These are phyloP conservation scores for Chondrus crispus DNA, from an alignment of 23 red algal species.

Conservation along the genomic window DNA sequence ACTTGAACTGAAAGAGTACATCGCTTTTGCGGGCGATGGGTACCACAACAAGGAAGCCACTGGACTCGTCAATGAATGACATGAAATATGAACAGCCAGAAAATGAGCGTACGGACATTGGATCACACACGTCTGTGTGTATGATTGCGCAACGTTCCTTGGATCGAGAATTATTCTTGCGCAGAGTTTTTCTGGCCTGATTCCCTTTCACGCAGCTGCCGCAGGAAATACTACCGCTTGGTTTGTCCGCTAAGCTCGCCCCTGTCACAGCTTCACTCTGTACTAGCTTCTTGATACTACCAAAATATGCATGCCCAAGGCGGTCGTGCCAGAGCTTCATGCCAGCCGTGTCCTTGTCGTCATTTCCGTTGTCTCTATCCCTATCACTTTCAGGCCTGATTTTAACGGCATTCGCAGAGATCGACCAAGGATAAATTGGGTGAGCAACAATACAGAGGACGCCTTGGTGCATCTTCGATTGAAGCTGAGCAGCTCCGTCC, in stretches of 20 bases:
- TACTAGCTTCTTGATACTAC: neutral
- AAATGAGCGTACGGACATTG: neutral
- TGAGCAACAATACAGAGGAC: no score
- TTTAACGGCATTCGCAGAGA: no score
- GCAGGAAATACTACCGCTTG: neutral
- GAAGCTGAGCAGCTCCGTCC: no score
- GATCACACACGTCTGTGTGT: neutral
- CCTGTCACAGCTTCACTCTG: neutral
- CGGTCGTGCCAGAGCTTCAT: neutral
- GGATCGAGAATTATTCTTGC: neutral
- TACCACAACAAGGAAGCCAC: neutral
- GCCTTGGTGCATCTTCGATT: no score
- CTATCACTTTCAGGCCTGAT: no score
- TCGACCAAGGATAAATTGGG: no score
- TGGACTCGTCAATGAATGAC: neutral
- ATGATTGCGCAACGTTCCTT: neutral
- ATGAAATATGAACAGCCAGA: neutral
- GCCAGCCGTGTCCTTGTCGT: no score
- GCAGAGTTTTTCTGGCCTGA: neutral
- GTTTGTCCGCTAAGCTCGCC: neutral
- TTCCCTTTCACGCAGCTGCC: neutral
- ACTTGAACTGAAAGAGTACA: neutral
- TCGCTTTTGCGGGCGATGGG: neutral
- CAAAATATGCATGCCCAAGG: neutral
- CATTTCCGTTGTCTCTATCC: no score